These are phyloP conservation scores for Capsicum chinense DNA, from an alignment of 257 asterid genomes.

Conservation along the genomic window DNA sequence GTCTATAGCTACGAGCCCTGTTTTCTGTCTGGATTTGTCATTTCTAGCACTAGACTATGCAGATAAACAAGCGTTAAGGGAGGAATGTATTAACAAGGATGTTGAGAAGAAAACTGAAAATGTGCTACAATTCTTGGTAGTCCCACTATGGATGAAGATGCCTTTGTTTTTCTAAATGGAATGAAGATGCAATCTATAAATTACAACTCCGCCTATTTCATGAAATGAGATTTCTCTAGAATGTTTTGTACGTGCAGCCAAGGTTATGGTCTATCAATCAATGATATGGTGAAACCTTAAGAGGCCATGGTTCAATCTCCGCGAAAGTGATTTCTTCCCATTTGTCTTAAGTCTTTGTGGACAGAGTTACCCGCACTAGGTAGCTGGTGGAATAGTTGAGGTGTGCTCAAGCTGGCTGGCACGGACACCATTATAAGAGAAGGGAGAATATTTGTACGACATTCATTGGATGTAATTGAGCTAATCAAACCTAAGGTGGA, in stretches of 20 bases:
- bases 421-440: not conserved
- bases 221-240: not conserved
- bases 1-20: not conserved
- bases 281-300: not conserved
- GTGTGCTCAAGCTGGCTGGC: not conserved
- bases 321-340: not conserved
- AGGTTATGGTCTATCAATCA: not conserved
- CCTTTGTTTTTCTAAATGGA: not conserved
- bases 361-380: not conserved
- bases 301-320: not conserved
- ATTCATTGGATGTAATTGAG: not conserved
- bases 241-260: not conserved
- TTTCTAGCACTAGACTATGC: not conserved
- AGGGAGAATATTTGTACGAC: not conserved
- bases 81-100: slow-evolving; percentile 3
- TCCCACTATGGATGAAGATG: not conserved
- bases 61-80: not conserved
- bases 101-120: not conserved
- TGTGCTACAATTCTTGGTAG: slow-evolving; percentile 13
- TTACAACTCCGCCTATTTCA: not conserved
- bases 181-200: not conserved
- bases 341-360: not conserved
- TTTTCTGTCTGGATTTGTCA: not conserved
- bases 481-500: slow-evolving; percentile 6
- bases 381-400: not conserved